Percentiles rank a stretch among this genome's conserved stretches.
phyloP scores from a whole-genome alignment of 805 yeast genomes.

The Cyberlindnera lachancei region DNA sequence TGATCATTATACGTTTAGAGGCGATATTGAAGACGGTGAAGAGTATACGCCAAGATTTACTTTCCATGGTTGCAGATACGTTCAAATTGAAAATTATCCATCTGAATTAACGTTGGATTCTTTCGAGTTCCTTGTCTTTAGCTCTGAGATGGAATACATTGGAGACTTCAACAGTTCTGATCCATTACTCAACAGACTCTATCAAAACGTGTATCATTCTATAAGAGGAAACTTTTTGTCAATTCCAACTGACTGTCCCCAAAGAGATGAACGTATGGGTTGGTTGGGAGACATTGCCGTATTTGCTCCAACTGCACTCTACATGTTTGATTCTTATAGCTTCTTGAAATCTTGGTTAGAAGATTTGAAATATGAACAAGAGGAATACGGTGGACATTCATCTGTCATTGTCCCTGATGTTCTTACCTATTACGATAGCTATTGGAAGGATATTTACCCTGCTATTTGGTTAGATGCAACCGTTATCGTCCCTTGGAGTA shows the following conservation, averaged over 20 bases:
- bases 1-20: no score
- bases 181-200: neutral
- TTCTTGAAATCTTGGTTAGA: slow-evolving; percentile 16
- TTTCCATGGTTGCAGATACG: no score
- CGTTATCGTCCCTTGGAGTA: no score
- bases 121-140: no score
- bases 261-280: slow-evolving; percentile 18
- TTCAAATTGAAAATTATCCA: no score
- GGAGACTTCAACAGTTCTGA: no score
- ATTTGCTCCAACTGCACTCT: slow-evolving; percentile 14
- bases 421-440: slow-evolving; percentile 5
- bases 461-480: no score
- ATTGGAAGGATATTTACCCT: no score
- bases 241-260: slow-evolving; percentile 16
- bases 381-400: slow-evolving; percentile 12
- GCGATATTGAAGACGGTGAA: no score
- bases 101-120: no score
- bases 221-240: slow-evolving; percentile 13
- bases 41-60: no score
- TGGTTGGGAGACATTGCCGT: slow-evolving; percentile 18
- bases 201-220: slow-evolving; percentile 10
- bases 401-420: slow-evolving; percentile 14
- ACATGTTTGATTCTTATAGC: slow-evolving; percentile 14
- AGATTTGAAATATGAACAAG: slow-evolving; percentile 12
- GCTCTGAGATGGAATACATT: no score